These are phyloP conservation scores for Ustilago curta DNA, from an alignment of 1,284 basidiomycete species.

Conservation along the genomic window DNA sequence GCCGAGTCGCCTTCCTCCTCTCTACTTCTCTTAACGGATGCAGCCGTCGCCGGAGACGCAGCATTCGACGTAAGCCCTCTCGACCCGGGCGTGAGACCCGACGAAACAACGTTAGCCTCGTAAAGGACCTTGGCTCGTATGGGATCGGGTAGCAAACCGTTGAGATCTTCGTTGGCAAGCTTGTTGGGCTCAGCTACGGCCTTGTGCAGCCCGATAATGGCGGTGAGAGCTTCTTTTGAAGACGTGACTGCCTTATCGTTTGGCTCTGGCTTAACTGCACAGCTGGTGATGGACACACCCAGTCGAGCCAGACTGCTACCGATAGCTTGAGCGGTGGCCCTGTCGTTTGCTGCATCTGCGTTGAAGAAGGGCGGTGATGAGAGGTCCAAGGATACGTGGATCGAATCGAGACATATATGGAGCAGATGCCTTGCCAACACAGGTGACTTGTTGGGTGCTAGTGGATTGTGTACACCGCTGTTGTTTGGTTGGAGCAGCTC, in stretches of 20 bases:
- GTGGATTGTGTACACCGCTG: conserved; percentile 28
- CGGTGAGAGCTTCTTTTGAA: conserved; percentile 29
- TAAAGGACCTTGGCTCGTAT: conserved; percentile 28
- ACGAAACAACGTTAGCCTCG: conserved; percentile 42
- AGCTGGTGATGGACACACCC: conserved; percentile 38
- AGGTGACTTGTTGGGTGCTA: conserved; percentile 29
- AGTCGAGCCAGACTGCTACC: conserved; percentile 26
- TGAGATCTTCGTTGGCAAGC: conserved; percentile 37
- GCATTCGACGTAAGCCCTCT: too few relatives aligned
- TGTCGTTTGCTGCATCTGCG: conserved; percentile 25
- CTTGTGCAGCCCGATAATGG: conserved; percentile 42
- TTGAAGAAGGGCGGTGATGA: conserved; percentile 38
- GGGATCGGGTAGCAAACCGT: conserved; percentile 25
- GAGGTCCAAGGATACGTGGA: conserved; percentile 26
- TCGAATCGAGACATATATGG: conserved; percentile 36
- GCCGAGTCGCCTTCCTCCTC: conserved; percentile 19
- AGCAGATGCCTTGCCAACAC: conserved; percentile 45
- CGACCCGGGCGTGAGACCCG: conserved; percentile 23
- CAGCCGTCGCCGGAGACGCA: neutral
- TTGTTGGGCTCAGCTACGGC: conserved; percentile 37
- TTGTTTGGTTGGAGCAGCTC: conserved; percentile 32
- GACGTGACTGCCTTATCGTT: conserved; percentile 1
- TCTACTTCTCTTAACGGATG: conserved; percentile 32
- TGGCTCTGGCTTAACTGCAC: conserved; percentile 26
- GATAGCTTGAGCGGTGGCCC: conserved; percentile 5